Evolutionary conservation across 331 rosid genomes (phyloP).

Genomic region (Ulmus americana): DNA sequence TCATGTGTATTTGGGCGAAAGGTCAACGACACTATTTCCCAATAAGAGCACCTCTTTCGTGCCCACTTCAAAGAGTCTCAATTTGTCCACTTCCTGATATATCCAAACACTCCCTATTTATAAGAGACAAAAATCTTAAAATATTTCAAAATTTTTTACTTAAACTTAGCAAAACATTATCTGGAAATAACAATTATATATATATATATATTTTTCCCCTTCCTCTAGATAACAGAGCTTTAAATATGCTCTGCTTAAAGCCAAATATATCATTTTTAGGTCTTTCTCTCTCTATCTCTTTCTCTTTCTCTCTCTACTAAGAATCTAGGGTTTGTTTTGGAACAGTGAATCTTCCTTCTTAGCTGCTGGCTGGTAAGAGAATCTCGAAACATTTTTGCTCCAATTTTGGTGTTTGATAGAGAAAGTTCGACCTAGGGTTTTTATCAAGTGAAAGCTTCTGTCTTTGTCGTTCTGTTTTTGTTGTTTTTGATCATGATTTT

Average conservation of each 20-base stretch:
- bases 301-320: constrained; percentile 16
- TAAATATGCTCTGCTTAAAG: constrained; percentile 19
- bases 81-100: no score
- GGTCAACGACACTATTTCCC: no score
- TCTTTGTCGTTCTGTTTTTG: background rate
- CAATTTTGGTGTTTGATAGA: background rate
- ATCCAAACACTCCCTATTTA: no score
- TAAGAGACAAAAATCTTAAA: background rate
- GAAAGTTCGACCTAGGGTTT: constrained; percentile 16
- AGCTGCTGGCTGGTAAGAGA: constrained; percentile 16
- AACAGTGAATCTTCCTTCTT: constrained; percentile 36
- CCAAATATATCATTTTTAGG: constrained; percentile 25
- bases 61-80: no score
- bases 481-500: background rate
- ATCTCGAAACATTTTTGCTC: constrained; percentile 18
- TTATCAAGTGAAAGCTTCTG: constrained; percentile 4
- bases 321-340: constrained; percentile 59
- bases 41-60: no score
- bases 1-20: no score
- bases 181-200: constrained; percentile 19
- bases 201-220: background rate
- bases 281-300: constrained; percentile 11
- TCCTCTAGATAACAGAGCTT: constrained; percentile 20
- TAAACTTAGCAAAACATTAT: constrained; percentile 17
- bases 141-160: background rate